Base-by-base conservation (phyloP, 805 yeast species). In the Nakazawaea wickerhamii region DNA sequence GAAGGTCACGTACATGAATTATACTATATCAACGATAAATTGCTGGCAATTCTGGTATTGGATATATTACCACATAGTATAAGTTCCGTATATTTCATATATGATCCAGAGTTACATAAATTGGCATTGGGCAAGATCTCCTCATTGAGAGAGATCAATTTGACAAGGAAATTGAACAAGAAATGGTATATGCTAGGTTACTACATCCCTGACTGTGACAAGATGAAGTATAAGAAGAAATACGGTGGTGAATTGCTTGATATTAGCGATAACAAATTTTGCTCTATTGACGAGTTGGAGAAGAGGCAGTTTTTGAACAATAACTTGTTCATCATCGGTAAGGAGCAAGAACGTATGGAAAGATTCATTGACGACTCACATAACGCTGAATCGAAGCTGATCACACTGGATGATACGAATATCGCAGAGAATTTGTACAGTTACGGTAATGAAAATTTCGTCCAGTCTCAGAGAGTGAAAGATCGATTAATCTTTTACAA, bases 41-140 rank as follows among this genome's bases (percentile, higher is more conserved):
- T 89, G 17, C 75, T 85, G 31, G 96, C 91, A 1, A 62, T 89
- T 27, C 85, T 85, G 0, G 86, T 89, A 1, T 55, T 84, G 23
- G 97, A 89, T 59, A 63, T 89, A 17, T 59, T 90, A 26, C 95
- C 95, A 0, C 59, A 75, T 20, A 83, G 86, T 0, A 58, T 90
- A 0, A 87, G 96, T 0, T 80, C 95, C 0, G 90, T 90, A 1
- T 89, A 90, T 57, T 84, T 90, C 56, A 77, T 89, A 10, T 87
- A 93, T 85, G 90, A 88, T 55, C 93, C 95, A 0, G 90, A 79
- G 41, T 82, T 70, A 55, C 79, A 81, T 4, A 69, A 75, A 40
- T 63, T 80, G 50, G 81, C 86, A 0, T 58, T 89, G 23, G 97
- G 97, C 0, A 86, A 86, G 20, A 57, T 89, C 2, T 79, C 89